Conservation (phyloP, 495 filamentous ascomycete genomes). For the Penicillium canariense region DNA sequence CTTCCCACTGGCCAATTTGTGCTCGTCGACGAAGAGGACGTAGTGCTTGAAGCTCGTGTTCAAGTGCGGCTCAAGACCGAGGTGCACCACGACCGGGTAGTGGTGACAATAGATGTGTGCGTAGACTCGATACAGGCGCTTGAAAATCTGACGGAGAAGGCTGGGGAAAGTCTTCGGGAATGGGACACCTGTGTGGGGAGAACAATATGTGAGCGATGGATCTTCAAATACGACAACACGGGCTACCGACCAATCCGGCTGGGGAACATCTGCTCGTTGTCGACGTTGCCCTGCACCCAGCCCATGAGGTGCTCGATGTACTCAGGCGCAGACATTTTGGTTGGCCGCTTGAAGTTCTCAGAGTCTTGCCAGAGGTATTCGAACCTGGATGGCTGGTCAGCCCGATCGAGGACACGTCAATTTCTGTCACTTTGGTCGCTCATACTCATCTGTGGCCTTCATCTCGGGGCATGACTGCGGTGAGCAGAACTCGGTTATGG, state of each 20-base stretch:
- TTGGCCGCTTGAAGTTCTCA: conserved; percentile 88
- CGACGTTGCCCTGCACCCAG: conserved; percentile 93
- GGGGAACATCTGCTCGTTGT: conserved; percentile 93
- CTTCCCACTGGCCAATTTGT: conserved; percentile 82
- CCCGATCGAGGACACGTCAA: neutral
- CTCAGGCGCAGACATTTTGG: conserved; percentile 94
- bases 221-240: neutral
- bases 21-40: conserved; percentile 94
- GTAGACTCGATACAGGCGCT: conserved; percentile 97
- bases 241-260: conserved; percentile 71
- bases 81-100: conserved; percentile 92
- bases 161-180: conserved; percentile 91
- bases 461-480: conserved; percentile 96
- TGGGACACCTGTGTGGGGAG: conserved; percentile 64
- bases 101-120: conserved; percentile 99
- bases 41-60: conserved; percentile 99
- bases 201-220: conserved; percentile 7
- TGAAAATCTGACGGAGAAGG: conserved; percentile 91
- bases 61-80: conserved; percentile 93
- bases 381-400: conserved; percentile 55
- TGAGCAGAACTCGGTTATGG: conserved; percentile 98
- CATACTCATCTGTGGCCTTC: conserved; percentile 98
- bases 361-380: conserved; percentile 98
- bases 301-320: conserved; percentile 97
- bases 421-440: neutral